Evolutionary conservation across 257 asterid genomes (phyloP), one percentile per base, ranked within the genome.

Genomic region (Handroanthus guayacan): DNA sequence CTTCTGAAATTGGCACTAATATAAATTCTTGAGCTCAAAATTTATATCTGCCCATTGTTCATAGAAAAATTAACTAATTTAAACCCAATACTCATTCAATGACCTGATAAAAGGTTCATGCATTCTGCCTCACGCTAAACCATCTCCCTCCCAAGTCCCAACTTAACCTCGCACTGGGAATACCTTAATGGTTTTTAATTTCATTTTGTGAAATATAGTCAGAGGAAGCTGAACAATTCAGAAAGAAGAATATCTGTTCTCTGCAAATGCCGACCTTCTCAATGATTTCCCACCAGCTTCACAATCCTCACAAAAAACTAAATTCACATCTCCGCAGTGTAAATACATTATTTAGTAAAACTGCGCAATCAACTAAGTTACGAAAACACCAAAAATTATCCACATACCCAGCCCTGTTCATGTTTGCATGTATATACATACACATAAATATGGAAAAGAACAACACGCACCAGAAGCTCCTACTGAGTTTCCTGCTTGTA

Each of bases 251-350:
- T n/a, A 36, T 9, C 74, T 10, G 12, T 14, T 69, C 63, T 25
- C 62, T 9, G 65, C 20, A 16, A 70, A 38, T 2, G 41, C 66
- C 12, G n/a, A 17, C 55, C 25, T 37, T 52, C 63, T 34, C 50
- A 3, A 14, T 16, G 37, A 51, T 69, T 37, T 69, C 7, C 62
- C 16, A 5, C 51, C 13, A 56, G 56, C 17, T 51, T 34, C 63
- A n/a, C n/a, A 52, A 54, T 52, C 66, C 75, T 41, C 25, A n/a
- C n/a, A 17, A 37, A 20, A 17, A 71, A 71, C 55, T 39, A 18
- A 55, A 18, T 55, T 5, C 54, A 38, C 6, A 54, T 0, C 17
- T 37, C 41, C 51, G 37, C 64, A 70, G 11, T 11, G 63, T 51
- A 38, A 55, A 51, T 47, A 6, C 43, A 56, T 39, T 55, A 55